A percentile compares a stretch with the other conserved stretches of the same genome.
Evolutionary conservation across 495 filamentous ascomycete genomes (phyloP).

Genomic region (Niebla homalea): DNA sequence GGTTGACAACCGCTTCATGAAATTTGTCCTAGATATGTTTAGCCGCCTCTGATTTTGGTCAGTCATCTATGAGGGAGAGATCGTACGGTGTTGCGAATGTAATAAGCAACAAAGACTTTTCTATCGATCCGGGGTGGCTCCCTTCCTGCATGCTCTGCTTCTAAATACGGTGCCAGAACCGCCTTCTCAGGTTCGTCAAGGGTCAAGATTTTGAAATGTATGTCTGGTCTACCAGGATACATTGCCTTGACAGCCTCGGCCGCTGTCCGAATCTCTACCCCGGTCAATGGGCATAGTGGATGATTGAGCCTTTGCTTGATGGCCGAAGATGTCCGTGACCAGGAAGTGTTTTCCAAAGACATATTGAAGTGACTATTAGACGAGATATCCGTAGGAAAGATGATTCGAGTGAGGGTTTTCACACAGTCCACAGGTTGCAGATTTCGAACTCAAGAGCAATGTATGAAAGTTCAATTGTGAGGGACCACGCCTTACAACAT

Average conservation of each 20-base stretch:
- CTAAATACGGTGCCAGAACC: constrained; percentile 39
- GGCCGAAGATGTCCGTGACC: constrained; percentile 3
- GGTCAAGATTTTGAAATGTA: constrained; percentile 54
- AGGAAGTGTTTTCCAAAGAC: constrained; percentile 12
- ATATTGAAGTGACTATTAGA: constrained; percentile 2
- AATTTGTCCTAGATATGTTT: constrained; percentile 39
- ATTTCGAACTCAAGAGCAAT: not conserved
- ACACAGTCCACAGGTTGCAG: not conserved
- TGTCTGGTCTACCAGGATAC: constrained; percentile 13
- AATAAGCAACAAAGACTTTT: constrained; percentile 46
- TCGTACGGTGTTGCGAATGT: constrained; percentile 47
- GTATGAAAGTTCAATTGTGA: not conserved
- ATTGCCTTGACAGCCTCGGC: constrained; percentile 16
- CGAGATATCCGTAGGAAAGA: not conserved
- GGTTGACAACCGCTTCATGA: constrained; percentile 51
- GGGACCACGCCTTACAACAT: too few relatives aligned
- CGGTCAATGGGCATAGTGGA: constrained; percentile 19
- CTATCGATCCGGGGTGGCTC: constrained; percentile 30
- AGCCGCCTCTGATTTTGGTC: not conserved
- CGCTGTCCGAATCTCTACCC: constrained; percentile 15
- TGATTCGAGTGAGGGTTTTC: not conserved
- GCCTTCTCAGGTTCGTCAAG: constrained; percentile 52
- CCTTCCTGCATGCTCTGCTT: constrained; percentile 31
- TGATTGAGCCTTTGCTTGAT: constrained; percentile 11
- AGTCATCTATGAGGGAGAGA: not conserved